Conservation (phyloP, 2,329 filamentous ascomycete genomes). For the Trichoderma sp. region DNA sequence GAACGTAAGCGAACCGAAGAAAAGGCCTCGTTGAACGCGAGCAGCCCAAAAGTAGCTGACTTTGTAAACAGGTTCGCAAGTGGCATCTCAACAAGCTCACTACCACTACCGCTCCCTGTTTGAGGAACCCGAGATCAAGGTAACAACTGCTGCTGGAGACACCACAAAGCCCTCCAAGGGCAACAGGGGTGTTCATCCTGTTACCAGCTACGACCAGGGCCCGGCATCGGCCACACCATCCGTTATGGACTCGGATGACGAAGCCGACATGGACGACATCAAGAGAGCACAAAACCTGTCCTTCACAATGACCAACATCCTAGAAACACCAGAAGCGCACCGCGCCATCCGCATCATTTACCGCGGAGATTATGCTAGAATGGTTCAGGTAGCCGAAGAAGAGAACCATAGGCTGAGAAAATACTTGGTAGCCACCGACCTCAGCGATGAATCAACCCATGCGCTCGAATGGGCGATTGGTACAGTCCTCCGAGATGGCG, state of each 20-base stretch:
- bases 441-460: constrained; percentile 91
- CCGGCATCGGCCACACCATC: constrained; percentile 53
- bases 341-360: constrained; percentile 87
- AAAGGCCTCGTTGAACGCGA: background rate
- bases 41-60: constrained; percentile 16
- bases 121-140: constrained; percentile 62
- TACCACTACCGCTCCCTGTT: constrained; percentile 63
- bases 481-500: constrained; percentile 87
- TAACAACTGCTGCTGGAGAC: constrained; percentile 62
- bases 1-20: constrained; percentile 58
- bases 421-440: constrained; percentile 92
- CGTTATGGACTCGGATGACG: constrained; percentile 77
- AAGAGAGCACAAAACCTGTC: constrained; percentile 81
- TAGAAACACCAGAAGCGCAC: constrained; percentile 70
- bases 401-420: constrained; percentile 77
- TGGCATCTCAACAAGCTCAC: constrained; percentile 47
- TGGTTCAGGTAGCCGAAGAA: constrained; percentile 74
- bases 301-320: constrained; percentile 75
- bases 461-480: constrained; percentile 97
- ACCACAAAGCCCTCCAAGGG: constrained; percentile 51
- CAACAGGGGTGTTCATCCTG: constrained; percentile 64
- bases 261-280: constrained; percentile 80
- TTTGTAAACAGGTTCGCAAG: constrained; percentile 46
- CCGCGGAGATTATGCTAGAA: constrained; percentile 76
- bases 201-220: constrained; percentile 76